A percentile compares a stretch with the other conserved stretches of the same genome.
Conservation (phyloP, 352 stramenopile genomes). For the Phytophthora sp. region DNA sequence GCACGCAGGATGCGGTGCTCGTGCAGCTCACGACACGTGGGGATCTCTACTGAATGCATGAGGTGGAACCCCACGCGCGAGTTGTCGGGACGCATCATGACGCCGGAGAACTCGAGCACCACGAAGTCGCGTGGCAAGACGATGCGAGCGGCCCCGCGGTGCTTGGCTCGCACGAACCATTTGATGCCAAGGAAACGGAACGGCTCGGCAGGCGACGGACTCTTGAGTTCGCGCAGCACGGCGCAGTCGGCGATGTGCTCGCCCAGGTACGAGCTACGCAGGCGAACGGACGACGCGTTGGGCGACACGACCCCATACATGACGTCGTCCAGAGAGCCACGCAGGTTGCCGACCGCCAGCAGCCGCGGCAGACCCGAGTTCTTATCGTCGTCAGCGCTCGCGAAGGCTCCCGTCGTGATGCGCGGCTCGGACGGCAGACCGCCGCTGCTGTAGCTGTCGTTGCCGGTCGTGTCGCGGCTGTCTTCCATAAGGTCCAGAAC, state of each 20-base stretch:
- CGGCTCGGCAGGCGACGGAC: constrained; percentile 42
- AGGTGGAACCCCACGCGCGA: constrained; percentile 60
- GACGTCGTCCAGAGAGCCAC: constrained; percentile 57
- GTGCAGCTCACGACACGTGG: constrained; percentile 42
- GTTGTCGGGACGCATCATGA: constrained; percentile 56
- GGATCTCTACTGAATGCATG: constrained; percentile 58
- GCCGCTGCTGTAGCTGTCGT: constrained; percentile 36
- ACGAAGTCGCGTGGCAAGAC: constrained; percentile 59
- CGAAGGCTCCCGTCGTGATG: constrained; percentile 28
- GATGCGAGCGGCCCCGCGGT: constrained; percentile 40
- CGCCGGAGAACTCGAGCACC: constrained; percentile 55
- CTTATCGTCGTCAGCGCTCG: constrained; percentile 26
- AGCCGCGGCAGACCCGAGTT: constrained; percentile 40
- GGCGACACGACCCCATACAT: constrained; percentile 64
- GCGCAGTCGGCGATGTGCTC: constrained; percentile 57
- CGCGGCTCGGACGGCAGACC: constrained; percentile 27
- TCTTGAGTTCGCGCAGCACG: constrained; percentile 53
- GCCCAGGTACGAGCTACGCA: constrained; percentile 56
- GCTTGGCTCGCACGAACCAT: constrained; percentile 56
- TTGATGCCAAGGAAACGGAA: constrained; percentile 69
- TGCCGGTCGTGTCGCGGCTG: constrained; percentile 28
- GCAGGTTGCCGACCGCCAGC: constrained; percentile 48
- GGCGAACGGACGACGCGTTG: constrained; percentile 39
- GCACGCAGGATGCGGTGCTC: constrained; percentile 52
- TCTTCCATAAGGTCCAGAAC: constrained; percentile 26